A percentile compares a stretch with the other conserved stretches of the same genome.
Conservation (phyloP, 2,329 filamentous ascomycete species). For the Leptographium galeiforme region DNA sequence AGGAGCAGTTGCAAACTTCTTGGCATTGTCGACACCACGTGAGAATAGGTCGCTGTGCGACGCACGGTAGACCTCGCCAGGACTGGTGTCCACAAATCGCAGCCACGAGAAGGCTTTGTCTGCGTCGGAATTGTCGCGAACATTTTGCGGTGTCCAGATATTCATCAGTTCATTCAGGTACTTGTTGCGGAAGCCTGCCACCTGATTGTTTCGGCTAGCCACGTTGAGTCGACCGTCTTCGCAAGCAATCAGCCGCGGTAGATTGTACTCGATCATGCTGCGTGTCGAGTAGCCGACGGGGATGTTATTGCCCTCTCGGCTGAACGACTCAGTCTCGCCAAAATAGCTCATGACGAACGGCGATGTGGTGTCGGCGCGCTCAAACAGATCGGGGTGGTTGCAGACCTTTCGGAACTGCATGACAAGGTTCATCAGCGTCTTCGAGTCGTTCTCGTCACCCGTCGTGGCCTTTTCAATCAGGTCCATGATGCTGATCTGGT, state of each 20-base stretch:
- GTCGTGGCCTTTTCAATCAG: slow-evolving; percentile 93
- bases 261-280: slow-evolving; percentile 69
- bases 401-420: slow-evolving; percentile 99
- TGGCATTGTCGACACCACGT: slow-evolving; percentile 40
- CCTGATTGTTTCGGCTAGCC: slow-evolving; percentile 57
- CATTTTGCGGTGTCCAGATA: slow-evolving; percentile 72
- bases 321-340: slow-evolving; percentile 88
- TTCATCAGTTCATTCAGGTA: slow-evolving; percentile 76
- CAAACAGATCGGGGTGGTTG: slow-evolving; percentile 94
- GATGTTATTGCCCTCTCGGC: slow-evolving; percentile 73
- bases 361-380: slow-evolving; percentile 81
- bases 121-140: slow-evolving; percentile 48
- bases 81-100: slow-evolving; percentile 68
- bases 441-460: slow-evolving; percentile 87
- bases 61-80: slow-evolving; percentile 56
- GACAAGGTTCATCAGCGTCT: slow-evolving; percentile 95
- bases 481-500: slow-evolving; percentile 98
- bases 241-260: slow-evolving; percentile 75
- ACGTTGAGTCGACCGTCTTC: slow-evolving; percentile 64
- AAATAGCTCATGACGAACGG: slow-evolving; percentile 76
- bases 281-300: slow-evolving; percentile 77
- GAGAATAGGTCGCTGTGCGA: slow-evolving; percentile 60
- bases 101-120: slow-evolving; percentile 75
- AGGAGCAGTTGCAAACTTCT: slow-evolving; percentile 28
- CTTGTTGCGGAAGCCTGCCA: slow-evolving; percentile 67